These are phyloP conservation scores for Glycine soja DNA, from an alignment of 306 rosid genomes.

Conservation along the genomic window DNA sequence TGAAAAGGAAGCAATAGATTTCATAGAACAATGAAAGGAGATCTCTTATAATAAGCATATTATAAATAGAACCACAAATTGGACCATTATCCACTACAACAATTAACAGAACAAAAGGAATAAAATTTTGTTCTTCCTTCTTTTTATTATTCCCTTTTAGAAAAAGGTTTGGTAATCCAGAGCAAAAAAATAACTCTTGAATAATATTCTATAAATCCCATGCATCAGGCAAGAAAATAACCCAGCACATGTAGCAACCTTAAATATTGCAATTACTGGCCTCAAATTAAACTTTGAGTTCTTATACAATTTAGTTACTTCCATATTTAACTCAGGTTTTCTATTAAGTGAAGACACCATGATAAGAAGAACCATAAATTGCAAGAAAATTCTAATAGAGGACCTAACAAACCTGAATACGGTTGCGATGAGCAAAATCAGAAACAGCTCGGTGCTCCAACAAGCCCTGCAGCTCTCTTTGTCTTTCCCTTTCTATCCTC, in stretches of 20 bases:
- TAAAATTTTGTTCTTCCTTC: neutral
- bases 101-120: neutral
- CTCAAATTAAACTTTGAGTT: constrained; percentile 33
- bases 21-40: constrained; percentile 28
- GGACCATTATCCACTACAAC: constrained; percentile 32
- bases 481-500: constrained; percentile 95
- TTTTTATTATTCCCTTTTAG: constrained; percentile 2
- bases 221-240: too few species aligned
- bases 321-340: constrained; percentile 12
- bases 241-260: too few species aligned
- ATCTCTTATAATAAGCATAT: constrained; percentile 22
- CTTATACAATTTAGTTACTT: constrained; percentile 10
- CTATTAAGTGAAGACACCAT: constrained; percentile 18
- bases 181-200: constrained; percentile 20
- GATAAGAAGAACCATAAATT: constrained; percentile 39
- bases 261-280: constrained; percentile 5
- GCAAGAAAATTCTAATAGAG: constrained; percentile 33
- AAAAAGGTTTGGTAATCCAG: constrained; percentile 15
- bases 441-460: constrained; percentile 99
- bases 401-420: constrained; percentile 88
- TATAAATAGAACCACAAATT: constrained; percentile 32
- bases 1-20: neutral
- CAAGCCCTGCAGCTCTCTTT: constrained; percentile 89
- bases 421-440: constrained; percentile 98
- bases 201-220: constrained; percentile 15